Conservation (phyloP, 371 early-diverging fungal genomes). For the Syncephalis fuscata region DNA sequence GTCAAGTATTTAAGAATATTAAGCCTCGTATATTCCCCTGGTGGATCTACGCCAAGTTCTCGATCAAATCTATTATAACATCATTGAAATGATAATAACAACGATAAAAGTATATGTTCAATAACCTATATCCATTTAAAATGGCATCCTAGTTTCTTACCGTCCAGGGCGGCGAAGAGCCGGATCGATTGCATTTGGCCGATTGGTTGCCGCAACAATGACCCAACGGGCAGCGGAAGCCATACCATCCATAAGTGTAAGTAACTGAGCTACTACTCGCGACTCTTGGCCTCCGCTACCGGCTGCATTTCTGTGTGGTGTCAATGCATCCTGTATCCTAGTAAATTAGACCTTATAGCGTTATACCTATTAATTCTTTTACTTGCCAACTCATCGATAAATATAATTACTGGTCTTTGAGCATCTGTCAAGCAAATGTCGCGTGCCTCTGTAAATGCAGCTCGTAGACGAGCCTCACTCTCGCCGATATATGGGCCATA, state of each 20-base stretch:
- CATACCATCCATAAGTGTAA: constrained; percentile 96
- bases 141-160: constrained; percentile 22
- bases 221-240: constrained; percentile 46
- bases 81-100: not conserved
- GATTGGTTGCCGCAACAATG: constrained; percentile 96
- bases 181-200: constrained; percentile 95
- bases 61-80: constrained; percentile 63
- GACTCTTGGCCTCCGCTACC: constrained; percentile 35
- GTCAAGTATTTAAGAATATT: constrained; percentile 39
- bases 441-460: constrained; percentile 68
- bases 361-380: not conserved
- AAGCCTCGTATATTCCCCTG: constrained; percentile 36
- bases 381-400: constrained; percentile 95
- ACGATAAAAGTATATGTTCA: not conserved
- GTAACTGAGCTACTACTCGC: constrained; percentile 89
- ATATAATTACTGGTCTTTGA: constrained; percentile 61
- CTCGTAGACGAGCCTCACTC: constrained; percentile 75
- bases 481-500: constrained; percentile 87
- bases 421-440: constrained; percentile 14
- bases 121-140: too few relatives aligned
- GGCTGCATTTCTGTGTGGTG: constrained; percentile 62
- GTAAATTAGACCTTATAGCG: not conserved
- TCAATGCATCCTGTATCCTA: constrained; percentile 56
- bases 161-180: constrained; percentile 96
- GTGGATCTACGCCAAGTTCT: constrained; percentile 75